Evolutionary conservation across 129 eudicot genomes (phyloP).

Genomic region (Gnaphalium uliginosum): DNA sequence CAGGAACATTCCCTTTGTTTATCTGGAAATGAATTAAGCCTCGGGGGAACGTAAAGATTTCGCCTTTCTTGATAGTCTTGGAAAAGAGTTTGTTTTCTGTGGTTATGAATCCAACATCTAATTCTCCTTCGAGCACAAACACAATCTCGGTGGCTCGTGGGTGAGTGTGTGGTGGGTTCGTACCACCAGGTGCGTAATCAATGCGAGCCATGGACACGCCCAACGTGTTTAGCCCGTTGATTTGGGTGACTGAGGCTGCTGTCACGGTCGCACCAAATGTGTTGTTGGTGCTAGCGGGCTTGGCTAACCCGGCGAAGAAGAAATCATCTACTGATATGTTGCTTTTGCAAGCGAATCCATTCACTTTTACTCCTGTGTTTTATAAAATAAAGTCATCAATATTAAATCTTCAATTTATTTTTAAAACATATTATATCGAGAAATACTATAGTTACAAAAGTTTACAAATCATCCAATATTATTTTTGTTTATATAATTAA

Average conservation of each 20-base stretch:
- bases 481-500: too few relatives aligned
- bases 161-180: conserved; percentile 42
- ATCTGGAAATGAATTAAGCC: conserved; percentile 72
- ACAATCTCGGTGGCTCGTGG: conserved; percentile 83
- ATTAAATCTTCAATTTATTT: too few relatives aligned
- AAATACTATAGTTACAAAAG: too few relatives aligned
- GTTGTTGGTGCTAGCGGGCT: conserved; percentile 11
- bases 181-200: conserved; percentile 74
- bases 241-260: conserved; percentile 48
- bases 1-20: conserved; percentile 55
- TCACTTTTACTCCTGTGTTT: conserved; percentile 6
- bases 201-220: conserved; percentile 72
- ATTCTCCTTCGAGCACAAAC: conserved; percentile 61
- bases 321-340: conserved; percentile 13
- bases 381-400: background rate
- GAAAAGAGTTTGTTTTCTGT: conserved; percentile 57
- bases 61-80: conserved; percentile 58
- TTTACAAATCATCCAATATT: too few relatives aligned
- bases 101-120: conserved; percentile 71
- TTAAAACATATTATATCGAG: too few relatives aligned
- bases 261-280: background rate
- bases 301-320: conserved; percentile 12
- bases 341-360: conserved; percentile 16
- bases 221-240: conserved; percentile 72
- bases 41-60: conserved; percentile 61